These are phyloP conservation scores for Xylaria sp. DNA, from an alignment of 2,329 filamentous ascomycete genomes.

Conservation along the genomic window DNA sequence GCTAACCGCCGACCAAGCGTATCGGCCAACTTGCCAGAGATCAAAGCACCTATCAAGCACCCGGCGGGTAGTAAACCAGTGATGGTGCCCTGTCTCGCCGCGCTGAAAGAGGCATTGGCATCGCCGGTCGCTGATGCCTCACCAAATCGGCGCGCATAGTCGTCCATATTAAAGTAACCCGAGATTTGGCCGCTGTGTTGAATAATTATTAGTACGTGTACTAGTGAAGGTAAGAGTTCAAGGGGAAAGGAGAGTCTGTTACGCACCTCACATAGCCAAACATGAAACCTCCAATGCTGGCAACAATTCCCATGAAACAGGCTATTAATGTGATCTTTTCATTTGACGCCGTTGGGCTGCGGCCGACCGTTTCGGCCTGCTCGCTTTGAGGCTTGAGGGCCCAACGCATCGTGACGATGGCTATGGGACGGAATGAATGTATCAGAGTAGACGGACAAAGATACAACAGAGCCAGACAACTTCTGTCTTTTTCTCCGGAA, in stretches of 20 bases:
- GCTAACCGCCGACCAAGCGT: slow-evolving; percentile 69
- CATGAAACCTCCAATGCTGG: neutral
- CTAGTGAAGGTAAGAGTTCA: neutral
- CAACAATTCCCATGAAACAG: neutral
- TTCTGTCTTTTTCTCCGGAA: neutral
- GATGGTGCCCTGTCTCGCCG: slow-evolving; percentile 71
- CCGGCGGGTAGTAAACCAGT: slow-evolving; percentile 72
- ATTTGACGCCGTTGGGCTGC: neutral
- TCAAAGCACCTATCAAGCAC: slow-evolving; percentile 67
- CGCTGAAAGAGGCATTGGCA: slow-evolving; percentile 61
- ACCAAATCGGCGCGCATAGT: slow-evolving; percentile 68
- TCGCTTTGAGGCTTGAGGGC: neutral
- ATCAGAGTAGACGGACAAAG: neutral
- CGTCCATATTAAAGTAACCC: slow-evolving; percentile 70
- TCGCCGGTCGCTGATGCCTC: slow-evolving; percentile 49
- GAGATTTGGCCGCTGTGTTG: slow-evolving; percentile 66
- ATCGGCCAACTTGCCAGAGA: slow-evolving; percentile 71
- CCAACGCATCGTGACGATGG: neutral
- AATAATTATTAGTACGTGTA: neutral
- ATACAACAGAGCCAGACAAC: neutral
- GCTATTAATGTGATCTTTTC: neutral
- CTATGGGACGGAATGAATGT: neutral
- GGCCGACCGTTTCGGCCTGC: neutral
- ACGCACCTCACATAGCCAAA: neutral
- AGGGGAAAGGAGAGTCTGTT: neutral